Conservation (phyloP, 1,284 basidiomycete species). For the Mycena citricolor region DNA sequence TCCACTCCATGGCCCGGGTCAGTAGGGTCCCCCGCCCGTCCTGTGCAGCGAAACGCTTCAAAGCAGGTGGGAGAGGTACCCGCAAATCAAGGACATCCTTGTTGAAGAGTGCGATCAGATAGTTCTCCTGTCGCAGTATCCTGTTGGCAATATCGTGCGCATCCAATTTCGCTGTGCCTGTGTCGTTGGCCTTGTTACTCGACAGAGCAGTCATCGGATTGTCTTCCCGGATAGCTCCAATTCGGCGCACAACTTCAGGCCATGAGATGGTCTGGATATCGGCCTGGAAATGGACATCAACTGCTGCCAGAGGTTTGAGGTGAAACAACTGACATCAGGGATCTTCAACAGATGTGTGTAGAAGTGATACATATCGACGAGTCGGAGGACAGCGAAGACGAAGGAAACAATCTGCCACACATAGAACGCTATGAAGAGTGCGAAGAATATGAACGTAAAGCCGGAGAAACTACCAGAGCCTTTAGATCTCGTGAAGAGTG, state of each 20-base stretch:
- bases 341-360: slow-evolving; percentile 78
- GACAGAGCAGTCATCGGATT: slow-evolving; percentile 88
- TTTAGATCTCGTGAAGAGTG: slow-evolving; percentile 12
- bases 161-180: slow-evolving; percentile 78
- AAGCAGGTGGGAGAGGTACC: slow-evolving; percentile 66
- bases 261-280: slow-evolving; percentile 98
- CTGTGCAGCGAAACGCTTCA: slow-evolving; percentile 48
- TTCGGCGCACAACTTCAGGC: slow-evolving; percentile 90
- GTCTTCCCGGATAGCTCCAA: slow-evolving; percentile 85
- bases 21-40: slow-evolving; percentile 70
- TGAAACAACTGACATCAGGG: slow-evolving; percentile 63
- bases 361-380: slow-evolving; percentile 93
- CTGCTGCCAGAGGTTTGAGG: slow-evolving; percentile 4
- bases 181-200: slow-evolving; percentile 51
- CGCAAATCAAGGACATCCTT: slow-evolving; percentile 91
- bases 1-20: slow-evolving; percentile 94
- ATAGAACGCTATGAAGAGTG: slow-evolving; percentile 82
- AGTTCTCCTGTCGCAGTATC: slow-evolving; percentile 97
- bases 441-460: slow-evolving; percentile 77
- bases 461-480: slow-evolving; percentile 71
- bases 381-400: slow-evolving; percentile 63
- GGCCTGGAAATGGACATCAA: slow-evolving; percentile 48
- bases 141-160: slow-evolving; percentile 97
- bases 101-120: slow-evolving; percentile 96
- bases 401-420: slow-evolving; percentile 70